Percentiles rank a stretch among this genome's conserved stretches.
phyloP scores from a whole-genome alignment of 306 rosid genomes.

The Dryas drummondii region DNA sequence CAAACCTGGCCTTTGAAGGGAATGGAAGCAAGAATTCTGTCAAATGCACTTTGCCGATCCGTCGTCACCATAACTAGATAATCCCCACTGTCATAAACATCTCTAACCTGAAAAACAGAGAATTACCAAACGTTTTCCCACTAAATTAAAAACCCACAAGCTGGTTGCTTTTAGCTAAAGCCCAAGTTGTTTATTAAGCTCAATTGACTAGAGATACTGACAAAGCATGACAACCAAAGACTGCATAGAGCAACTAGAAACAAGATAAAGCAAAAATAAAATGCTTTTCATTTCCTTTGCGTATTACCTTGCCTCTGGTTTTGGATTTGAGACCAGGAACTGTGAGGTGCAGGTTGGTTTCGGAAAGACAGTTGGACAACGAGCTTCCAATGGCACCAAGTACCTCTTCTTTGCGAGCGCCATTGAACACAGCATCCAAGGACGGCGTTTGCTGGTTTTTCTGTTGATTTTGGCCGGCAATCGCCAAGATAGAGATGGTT shows the following conservation, averaged over 20 bases:
- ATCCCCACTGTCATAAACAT: constrained; percentile 80
- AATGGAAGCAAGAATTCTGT: constrained; percentile 94
- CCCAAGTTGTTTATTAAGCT: too few species aligned
- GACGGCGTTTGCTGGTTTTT: constrained; percentile 31
- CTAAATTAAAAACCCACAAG: not conserved
- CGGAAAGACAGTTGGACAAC: constrained; percentile 61
- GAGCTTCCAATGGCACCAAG: constrained; percentile 31
- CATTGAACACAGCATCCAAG: constrained; percentile 46
- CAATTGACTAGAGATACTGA: too few species aligned
- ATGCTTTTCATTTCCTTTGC: not conserved
- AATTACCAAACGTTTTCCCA: not conserved
- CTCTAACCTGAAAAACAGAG: constrained; percentile 64
- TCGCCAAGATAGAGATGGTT: constrained; percentile 35
- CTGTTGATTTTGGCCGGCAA: constrained; percentile 34
- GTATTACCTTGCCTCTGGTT: constrained; percentile 80
- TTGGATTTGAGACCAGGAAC: constrained; percentile 83
- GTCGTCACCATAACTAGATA: constrained; percentile 85
- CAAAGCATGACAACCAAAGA: too few species aligned
- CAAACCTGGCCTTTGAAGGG: constrained; percentile 95
- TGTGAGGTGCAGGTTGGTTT: constrained; percentile 71
- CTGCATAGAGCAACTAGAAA: too few species aligned
- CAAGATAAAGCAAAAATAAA: too few species aligned
- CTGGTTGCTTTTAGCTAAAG: too few species aligned
- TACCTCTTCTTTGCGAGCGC: constrained; percentile 47
- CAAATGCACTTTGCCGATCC: constrained; percentile 95